Conservation (phyloP, 2,329 filamentous ascomycete genomes). For the Fusarium mangiferae region DNA sequence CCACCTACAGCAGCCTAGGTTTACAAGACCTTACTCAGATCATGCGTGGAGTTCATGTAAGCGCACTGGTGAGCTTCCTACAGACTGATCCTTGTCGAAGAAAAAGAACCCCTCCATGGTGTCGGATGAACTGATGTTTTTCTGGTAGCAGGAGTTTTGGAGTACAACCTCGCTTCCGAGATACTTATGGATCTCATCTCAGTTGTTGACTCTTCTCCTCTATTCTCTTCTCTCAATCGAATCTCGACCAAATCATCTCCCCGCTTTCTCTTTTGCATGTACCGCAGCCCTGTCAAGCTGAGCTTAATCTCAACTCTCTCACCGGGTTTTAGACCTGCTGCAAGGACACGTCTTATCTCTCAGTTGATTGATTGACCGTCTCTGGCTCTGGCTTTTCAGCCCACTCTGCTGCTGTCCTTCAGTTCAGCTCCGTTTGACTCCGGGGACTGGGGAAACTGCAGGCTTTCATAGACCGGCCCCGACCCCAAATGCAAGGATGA, state of each 20-base stretch:
- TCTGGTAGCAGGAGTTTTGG: background rate
- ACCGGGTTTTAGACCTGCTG: constrained; percentile 22
- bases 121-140: constrained; percentile 37
- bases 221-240: constrained; percentile 21
- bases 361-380: background rate
- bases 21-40: constrained; percentile 31
- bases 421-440: constrained; percentile 41
- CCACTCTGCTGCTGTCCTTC: constrained; percentile 21
- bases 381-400: constrained; percentile 10
- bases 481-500: constrained; percentile 19
- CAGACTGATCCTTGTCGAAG: constrained; percentile 2
- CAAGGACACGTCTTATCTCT: constrained; percentile 14
- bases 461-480: background rate
- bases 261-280: constrained; percentile 3
- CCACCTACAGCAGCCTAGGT: background rate
- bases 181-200: background rate
- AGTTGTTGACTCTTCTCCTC: constrained; percentile 2
- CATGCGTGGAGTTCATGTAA: constrained; percentile 44
- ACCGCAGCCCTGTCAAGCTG: constrained; percentile 35
- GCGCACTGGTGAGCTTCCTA: constrained; percentile 8
- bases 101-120: background rate
- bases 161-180: constrained; percentile 13
- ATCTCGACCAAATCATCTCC: constrained; percentile 4
- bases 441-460: constrained; percentile 36
- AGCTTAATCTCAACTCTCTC: constrained; percentile 11